A percentile compares a stretch with the other conserved stretches of the same genome.
phyloP scores from a whole-genome alignment of 139 green algal species.

The Pseudopediastrum boryanum region DNA sequence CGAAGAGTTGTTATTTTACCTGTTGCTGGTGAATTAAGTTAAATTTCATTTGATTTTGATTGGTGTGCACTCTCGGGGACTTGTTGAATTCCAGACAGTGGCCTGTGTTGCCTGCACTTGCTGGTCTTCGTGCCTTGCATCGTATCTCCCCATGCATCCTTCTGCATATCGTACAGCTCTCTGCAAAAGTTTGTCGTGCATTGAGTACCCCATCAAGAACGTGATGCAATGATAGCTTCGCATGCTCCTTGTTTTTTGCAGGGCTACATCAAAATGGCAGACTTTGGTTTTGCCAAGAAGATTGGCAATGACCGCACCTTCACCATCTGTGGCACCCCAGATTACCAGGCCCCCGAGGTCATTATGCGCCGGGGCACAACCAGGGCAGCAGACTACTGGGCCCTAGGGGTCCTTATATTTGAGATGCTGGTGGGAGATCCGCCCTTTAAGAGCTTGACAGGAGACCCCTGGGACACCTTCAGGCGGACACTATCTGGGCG shows the following conservation, averaged over 20 bases:
- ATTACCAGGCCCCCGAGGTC: constrained; percentile 81
- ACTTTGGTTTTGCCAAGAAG: constrained; percentile 87
- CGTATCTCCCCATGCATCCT: no score
- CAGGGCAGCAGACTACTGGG: constrained; percentile 82
- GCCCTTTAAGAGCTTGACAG: constrained; percentile 77
- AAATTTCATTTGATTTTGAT: no score
- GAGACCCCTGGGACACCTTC: constrained; percentile 81
- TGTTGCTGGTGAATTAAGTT: no score
- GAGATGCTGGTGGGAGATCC: constrained; percentile 83
- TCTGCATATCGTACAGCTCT: no score
- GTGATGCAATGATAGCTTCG: background rate
- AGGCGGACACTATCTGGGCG: constrained; percentile 69
- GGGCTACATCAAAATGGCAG: constrained; percentile 84
- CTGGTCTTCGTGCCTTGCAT: no score
- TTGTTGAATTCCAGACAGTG: no score
- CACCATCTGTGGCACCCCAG: constrained; percentile 87
- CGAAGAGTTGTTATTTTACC: no score
- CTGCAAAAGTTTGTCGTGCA: no score
- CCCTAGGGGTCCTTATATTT: constrained; percentile 84
- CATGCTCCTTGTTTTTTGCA: constrained; percentile 19
- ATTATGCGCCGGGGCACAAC: constrained; percentile 80
- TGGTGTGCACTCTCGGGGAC: no score
- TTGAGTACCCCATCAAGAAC: no score
- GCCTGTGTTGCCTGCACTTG: no score
- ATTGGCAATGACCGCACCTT: constrained; percentile 74